phyloP scores from a whole-genome alignment of 768 basidiomycete genomes.

The Naganishia onofrii region DNA sequence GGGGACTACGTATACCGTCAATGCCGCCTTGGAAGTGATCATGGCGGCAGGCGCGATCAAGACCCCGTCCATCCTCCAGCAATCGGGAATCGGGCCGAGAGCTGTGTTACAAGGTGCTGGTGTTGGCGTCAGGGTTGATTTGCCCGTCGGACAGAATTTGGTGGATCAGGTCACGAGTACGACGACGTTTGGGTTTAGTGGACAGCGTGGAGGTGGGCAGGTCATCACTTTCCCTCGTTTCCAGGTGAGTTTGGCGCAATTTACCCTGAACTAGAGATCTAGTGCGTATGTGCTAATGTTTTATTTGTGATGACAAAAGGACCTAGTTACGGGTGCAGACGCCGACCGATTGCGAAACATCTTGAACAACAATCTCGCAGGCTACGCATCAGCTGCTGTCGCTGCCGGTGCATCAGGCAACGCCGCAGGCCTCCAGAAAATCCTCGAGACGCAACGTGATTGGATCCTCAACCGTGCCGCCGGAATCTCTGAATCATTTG shows the following conservation, averaged over 20 bases:
- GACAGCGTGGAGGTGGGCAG: constrained; percentile 35
- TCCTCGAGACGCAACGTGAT: constrained; percentile 44
- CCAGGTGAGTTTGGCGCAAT: constrained; percentile 23
- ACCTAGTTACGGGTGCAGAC: constrained; percentile 36
- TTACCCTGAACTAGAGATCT: background rate
- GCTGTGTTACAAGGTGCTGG: constrained; percentile 37
- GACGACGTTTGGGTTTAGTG: constrained; percentile 35
- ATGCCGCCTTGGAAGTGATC: constrained; percentile 45
- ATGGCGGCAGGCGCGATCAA: constrained; percentile 44
- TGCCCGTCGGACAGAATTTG: constrained; percentile 45
- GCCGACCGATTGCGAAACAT: constrained; percentile 35
- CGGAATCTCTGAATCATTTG: constrained; percentile 38
- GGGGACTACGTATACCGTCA: constrained; percentile 37
- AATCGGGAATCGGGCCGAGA: constrained; percentile 43
- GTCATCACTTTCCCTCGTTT: constrained; percentile 37
- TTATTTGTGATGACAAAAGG: too few relatives aligned
- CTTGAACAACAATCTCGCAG: constrained; percentile 38
- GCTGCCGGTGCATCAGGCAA: constrained; percentile 37
- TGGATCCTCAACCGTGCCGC: constrained; percentile 43
- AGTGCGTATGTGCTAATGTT: too few relatives aligned
- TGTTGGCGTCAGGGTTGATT: constrained; percentile 38
- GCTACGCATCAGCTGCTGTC: constrained; percentile 42
- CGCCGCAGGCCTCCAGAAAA: constrained; percentile 34
- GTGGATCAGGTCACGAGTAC: constrained; percentile 46
- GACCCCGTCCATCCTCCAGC: constrained; percentile 44